Conservation (phyloP, 495 filamentous ascomycete genomes). For the Penicillium maclennaniae region DNA sequence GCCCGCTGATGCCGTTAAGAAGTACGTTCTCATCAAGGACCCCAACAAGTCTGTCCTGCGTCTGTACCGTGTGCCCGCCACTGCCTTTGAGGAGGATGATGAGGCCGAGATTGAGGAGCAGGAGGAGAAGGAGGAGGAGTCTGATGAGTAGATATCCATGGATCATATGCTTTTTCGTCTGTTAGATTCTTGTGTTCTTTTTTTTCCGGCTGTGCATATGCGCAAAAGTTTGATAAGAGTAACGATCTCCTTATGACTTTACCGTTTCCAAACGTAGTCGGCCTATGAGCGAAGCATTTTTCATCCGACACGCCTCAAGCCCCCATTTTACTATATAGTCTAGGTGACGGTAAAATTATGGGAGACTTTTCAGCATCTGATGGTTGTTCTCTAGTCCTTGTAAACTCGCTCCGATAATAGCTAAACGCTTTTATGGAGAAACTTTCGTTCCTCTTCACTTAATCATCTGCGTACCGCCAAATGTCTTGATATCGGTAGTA, state of each 20-base stretch:
- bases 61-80: conserved; percentile 83
- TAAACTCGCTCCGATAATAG: too few relatives aligned
- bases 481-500: too few relatives aligned
- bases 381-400: too few relatives aligned
- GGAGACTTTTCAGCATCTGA: too few relatives aligned
- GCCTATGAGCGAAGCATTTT: background rate
- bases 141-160: conserved; percentile 33
- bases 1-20: conserved; percentile 59
- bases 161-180: conserved; percentile 17
- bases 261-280: background rate
- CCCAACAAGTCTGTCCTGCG: conserved; percentile 92
- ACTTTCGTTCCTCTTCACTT: too few relatives aligned
- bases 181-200: conserved; percentile 7
- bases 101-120: conserved; percentile 48
- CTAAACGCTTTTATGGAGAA: too few relatives aligned
- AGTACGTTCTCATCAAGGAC: conserved; percentile 75
- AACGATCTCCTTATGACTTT: conserved; percentile 8
- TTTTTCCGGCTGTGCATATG: conserved; percentile 15
- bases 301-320: background rate
- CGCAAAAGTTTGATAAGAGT: conserved; percentile 25
- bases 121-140: conserved; percentile 38
- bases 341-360: too few relatives aligned
- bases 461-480: too few relatives aligned
- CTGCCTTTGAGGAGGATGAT: conserved; percentile 82
- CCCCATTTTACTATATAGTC: too few relatives aligned